Base-by-base conservation (phyloP, 805 yeast genomes). In the Naumovozyma baii region DNA sequence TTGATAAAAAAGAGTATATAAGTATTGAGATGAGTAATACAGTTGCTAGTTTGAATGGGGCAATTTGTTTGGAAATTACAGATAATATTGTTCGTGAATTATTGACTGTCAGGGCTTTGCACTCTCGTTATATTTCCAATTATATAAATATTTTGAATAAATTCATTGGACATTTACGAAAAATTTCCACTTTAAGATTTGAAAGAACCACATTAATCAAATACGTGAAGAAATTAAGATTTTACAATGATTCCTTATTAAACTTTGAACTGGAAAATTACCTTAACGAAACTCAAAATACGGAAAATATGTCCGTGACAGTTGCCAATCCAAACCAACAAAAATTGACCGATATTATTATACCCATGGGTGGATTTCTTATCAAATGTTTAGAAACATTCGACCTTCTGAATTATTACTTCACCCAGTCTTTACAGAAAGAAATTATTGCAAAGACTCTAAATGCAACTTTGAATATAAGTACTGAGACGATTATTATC, bases 401-500 rank as follows among this genome's bases (percentile, higher is more conserved):
- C 4, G 65, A 61, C 36, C 39, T 61, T 15, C 37, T 59, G 38
- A 59, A 61, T 41, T 61, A 49, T 36, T 51, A 49, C 37, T 39
- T 59, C 18, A 59, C 61, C 3, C 59, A 59, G 38, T 49, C 62
- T 12, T 36, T 59, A 33, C 61, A 56, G 36, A 57, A 53, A 39
- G 65, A 61, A 41, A 57, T 58, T 15, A 40, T 56, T n/a, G 48
- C 59, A 8, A 61, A 61, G 43, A 61, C 65, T 10, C 37, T 61
- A 36, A 61, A 61, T 37, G 38, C 39, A 9, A 51, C 54, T 28
- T 31, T 61, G 14, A 46, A 48, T 3, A 31, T 59, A 8, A 38
- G 54, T 12, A 54, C 50, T 2, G 47, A 41, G 1, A 46, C 55
- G 25, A 44, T 56, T 9, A 42, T 41, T 3, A 40, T 46, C 4